Percentiles rank a stretch among this genome's conserved stretches.
phyloP scores from a whole-genome alignment of 2,329 filamentous ascomycete genomes.

The Microsporum canis region DNA sequence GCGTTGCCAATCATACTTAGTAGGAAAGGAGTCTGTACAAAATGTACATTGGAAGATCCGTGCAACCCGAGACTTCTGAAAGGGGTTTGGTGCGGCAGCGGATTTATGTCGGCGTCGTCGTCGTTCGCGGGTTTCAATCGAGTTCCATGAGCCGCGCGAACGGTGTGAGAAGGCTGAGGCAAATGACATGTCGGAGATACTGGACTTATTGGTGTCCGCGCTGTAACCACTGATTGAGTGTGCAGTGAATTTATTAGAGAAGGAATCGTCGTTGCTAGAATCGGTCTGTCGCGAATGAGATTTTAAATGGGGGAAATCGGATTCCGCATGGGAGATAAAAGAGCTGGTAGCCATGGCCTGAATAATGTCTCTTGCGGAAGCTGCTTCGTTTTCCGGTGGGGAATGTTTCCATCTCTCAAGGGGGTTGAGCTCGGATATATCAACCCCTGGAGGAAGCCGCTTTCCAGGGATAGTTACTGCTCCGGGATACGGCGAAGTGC shows the following conservation, averaged over 20 bases:
- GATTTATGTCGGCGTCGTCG: conserved; percentile 43
- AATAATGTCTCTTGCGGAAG: conserved; percentile 52
- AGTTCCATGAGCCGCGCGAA: conserved; percentile 46
- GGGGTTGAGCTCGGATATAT: conserved; percentile 47
- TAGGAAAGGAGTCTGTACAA: conserved; percentile 45
- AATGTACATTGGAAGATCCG: conserved; percentile 49
- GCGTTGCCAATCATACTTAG: conserved; percentile 49
- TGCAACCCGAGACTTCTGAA: conserved; percentile 31
- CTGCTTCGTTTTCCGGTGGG: conserved; percentile 58
- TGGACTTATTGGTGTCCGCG: conserved; percentile 44
- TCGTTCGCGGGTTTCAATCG: conserved; percentile 48
- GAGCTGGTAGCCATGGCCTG: conserved; percentile 44
- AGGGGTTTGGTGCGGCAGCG: conserved; percentile 32
- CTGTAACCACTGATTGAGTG: conserved; percentile 45
- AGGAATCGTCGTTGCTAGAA: conserved; percentile 43
- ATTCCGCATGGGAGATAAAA: conserved; percentile 25
- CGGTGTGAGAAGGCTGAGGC: conserved; percentile 47
- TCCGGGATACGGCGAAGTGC: conserved; percentile 57
- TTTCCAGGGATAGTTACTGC: conserved; percentile 62
- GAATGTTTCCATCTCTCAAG: conserved; percentile 59
- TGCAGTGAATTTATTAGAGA: conserved; percentile 41
- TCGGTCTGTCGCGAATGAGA: conserved; percentile 29
- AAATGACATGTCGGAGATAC: conserved; percentile 43
- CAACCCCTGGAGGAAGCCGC: conserved; percentile 41
- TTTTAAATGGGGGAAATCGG: conserved; percentile 25